Base-by-base conservation (phyloP, 768 basidiomycete genomes). In the Boletus rex-veris region DNA sequence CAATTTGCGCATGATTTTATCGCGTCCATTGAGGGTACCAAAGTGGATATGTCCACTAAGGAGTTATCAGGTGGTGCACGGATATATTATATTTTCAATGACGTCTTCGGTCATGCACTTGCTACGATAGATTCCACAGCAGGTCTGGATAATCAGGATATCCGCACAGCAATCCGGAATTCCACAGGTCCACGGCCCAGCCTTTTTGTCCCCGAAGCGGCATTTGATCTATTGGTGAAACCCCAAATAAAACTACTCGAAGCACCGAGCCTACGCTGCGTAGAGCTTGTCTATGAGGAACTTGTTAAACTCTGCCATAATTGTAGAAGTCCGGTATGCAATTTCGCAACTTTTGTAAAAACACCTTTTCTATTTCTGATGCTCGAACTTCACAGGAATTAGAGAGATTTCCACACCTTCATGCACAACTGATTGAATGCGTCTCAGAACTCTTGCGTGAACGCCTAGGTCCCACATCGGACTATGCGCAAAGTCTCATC, bases 41-140 rank as follows among this genome's bases (percentile, higher is more conserved):
- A 92, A 52, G 81, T 96, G 37, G 92, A 97, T 57, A 90, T 98
- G 63, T 96, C 93, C 2, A 99, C 97, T 1, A 99, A 99, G 69
- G 97, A 99, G 69, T 84, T 99, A 15, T 98, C 91, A 7, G 97
- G 97, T 39, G 97, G 97, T 43, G 97, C 97, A 21, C 83, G 97
- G 50, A 93, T 99, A 73, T 98, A 98, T 73, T 98, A 98, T 75
- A 98, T 99, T 69, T 99, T 99, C 81, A 93, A 98, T 68, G 97
- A 98, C 64, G 84, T 98, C 49, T 99, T 98, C 65, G 97, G 97
- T 2, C 80, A 88, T 48, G 97, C 96, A 1, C 83, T 99, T 7
- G 81, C 84, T 51, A 87, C 83, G 7, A 92, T 99, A 64, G 90
- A 98, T 66, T 86, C 97, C 1, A 92, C 93, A 14, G 80, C 84